Conservation (phyloP, 768 basidiomycete genomes). For the Russula compacta region DNA sequence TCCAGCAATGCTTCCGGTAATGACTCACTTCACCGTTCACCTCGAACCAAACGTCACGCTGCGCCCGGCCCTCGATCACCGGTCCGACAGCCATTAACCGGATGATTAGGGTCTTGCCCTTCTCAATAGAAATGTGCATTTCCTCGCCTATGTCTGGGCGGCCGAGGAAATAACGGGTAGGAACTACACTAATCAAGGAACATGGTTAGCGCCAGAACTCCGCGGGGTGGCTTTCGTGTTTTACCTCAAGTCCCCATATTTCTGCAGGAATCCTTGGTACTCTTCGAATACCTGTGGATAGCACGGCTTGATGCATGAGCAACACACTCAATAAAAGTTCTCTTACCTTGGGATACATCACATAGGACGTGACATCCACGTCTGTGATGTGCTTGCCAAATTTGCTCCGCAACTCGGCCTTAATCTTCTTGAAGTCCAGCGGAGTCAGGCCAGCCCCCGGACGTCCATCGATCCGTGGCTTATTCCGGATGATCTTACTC, state of each 20-base stretch:
- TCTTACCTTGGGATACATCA: conserved; percentile 93
- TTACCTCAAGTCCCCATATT: conserved; percentile 90
- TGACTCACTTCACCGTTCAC: conserved; percentile 81
- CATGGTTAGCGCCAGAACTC: conserved; percentile 11
- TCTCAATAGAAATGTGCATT: conserved; percentile 92
- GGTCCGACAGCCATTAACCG: conserved; percentile 93
- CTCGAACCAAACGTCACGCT: conserved; percentile 97
- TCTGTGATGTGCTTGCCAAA: conserved; percentile 95
- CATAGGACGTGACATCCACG: conserved; percentile 87
- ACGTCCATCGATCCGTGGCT: conserved; percentile 86
- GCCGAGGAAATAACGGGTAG: conserved; percentile 95
- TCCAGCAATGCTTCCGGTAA: background rate
- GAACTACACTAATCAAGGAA: conserved; percentile 61
- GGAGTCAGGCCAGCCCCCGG: conserved; percentile 85
- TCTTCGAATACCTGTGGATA: conserved; percentile 83
- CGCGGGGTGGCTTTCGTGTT: conserved; percentile 22
- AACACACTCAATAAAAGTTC: background rate
- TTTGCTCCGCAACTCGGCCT: conserved; percentile 83
- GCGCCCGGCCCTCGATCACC: conserved; percentile 83
- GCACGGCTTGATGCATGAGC: background rate
- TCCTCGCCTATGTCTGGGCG: conserved; percentile 90
- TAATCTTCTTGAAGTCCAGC: conserved; percentile 93
- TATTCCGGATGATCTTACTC: conserved; percentile 83
- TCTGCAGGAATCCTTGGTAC: conserved; percentile 89
- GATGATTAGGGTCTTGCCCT: conserved; percentile 95